phyloP scores from a whole-genome alignment of 768 basidiomycete genomes.

The Infundibulicybe gibba region DNA sequence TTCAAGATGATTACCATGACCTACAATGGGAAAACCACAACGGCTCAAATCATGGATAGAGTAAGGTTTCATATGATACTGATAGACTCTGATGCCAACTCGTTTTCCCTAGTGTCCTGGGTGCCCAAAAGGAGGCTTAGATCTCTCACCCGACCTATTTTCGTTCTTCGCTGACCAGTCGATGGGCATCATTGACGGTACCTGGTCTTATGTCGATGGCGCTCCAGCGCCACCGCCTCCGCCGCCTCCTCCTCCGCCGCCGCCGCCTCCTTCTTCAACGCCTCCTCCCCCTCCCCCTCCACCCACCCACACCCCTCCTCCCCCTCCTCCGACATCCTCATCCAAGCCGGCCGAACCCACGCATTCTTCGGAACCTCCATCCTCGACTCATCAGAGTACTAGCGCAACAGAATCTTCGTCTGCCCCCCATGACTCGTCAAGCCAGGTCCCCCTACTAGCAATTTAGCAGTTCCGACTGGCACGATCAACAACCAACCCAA shows the following conservation, averaged over 20 bases:
- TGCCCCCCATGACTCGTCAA: conserved; percentile 3
- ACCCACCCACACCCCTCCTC: conserved; percentile 4
- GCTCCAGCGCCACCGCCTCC: conserved; percentile 17
- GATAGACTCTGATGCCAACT: conserved; percentile 1
- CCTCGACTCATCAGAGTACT: conserved; percentile 2
- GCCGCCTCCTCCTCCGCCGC: conserved; percentile 6
- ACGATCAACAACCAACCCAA: background rate
- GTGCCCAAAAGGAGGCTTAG: conserved; percentile 59
- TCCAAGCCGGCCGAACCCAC: conserved; percentile 7
- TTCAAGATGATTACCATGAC: conserved; percentile 59
- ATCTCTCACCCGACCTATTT: conserved; percentile 59
- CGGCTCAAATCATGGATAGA: conserved; percentile 47
- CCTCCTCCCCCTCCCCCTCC: conserved; percentile 13
- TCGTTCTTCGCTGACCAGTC: conserved; percentile 38
- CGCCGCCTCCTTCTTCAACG: conserved; percentile 2
- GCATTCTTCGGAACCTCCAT: conserved; percentile 7
- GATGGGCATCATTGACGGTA: conserved; percentile 45
- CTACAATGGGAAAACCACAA: conserved; percentile 50
- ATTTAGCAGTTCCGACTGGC: conserved; percentile 9
- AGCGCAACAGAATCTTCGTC: conserved; percentile 15
- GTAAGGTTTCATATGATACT: conserved; percentile 27
- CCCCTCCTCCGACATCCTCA: conserved; percentile 11
- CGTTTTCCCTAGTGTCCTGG: conserved; percentile 60
- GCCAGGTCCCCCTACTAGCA: conserved; percentile 6
- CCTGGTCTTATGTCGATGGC: conserved; percentile 39